Conservation (phyloP, 75 land plant genomes). For the Pinus albicaulis region DNA sequence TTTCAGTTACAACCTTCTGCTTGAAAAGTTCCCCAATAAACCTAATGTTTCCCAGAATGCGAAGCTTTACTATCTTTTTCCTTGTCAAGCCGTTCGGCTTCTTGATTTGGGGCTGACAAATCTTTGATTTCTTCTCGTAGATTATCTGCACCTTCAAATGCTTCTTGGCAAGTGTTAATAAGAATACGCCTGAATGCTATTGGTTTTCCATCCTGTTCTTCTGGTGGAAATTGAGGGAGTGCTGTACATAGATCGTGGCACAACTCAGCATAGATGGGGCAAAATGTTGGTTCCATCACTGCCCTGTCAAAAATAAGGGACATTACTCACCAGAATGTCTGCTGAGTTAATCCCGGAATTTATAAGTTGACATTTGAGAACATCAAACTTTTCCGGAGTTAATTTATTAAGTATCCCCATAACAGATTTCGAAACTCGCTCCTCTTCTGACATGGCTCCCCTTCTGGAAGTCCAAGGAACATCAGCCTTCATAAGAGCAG, state of each 20-base stretch:
- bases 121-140: conserved; percentile 54
- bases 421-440: too few species aligned
- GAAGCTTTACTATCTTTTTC: conserved; percentile 72
- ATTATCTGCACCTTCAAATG: conserved; percentile 81
- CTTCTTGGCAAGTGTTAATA: conserved; percentile 79
- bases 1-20: conserved; percentile 76
- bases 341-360: too few species aligned
- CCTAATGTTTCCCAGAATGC: conserved; percentile 81
- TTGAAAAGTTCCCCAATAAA: conserved; percentile 91
- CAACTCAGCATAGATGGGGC: conserved; percentile 77
- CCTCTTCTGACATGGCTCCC: too few species aligned
- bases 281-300: conserved; percentile 84
- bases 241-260: conserved; percentile 67
- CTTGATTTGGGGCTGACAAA: conserved; percentile 70
- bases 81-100: conserved; percentile 66
- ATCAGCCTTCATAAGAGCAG: too few species aligned
- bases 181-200: conserved; percentile 79
- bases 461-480: too few species aligned
- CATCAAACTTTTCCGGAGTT: too few species aligned
- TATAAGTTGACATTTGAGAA: too few species aligned
- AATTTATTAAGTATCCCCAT: too few species aligned
- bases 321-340: conserved; percentile 17
- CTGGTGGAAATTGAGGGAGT: conserved; percentile 67
- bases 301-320: conserved; percentile 66
- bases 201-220: conserved; percentile 47